phyloP scores from a whole-genome alignment of 805 yeast species.

The Teunomyces lycoperdinae region DNA sequence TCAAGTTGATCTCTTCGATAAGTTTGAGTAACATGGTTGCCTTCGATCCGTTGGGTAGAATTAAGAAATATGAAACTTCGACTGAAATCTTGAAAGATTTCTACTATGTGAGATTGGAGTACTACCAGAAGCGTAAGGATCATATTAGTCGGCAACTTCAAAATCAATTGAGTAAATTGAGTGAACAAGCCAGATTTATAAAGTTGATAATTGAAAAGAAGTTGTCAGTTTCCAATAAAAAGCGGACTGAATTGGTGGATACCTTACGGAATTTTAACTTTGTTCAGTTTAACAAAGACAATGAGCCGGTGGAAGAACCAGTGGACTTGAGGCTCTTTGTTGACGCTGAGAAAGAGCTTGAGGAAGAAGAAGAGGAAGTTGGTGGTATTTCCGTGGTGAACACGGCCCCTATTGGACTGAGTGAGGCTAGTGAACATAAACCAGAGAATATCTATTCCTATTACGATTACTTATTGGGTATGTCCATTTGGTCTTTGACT shows the following conservation, averaged over 20 bases:
- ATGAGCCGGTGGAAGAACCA: conserved; percentile 54
- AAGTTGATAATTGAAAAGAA: conserved; percentile 81
- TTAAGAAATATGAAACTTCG: conserved; percentile 74
- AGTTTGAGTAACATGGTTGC: conserved; percentile 90
- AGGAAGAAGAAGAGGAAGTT: conserved; percentile 43
- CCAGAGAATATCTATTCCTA: conserved; percentile 59
- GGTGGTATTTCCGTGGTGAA: conserved; percentile 27
- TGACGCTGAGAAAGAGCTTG: conserved; percentile 27
- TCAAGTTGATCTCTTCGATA: conserved; percentile 69
- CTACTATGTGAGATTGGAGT: conserved; percentile 82
- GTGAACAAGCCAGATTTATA: conserved; percentile 86
- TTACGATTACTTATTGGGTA: conserved; percentile 84
- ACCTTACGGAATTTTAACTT: conserved; percentile 65
- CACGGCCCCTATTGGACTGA: conserved; percentile 21
- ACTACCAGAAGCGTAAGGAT: conserved; percentile 89
- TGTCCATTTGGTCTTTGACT: conserved; percentile 93
- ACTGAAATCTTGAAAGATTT: conserved; percentile 81
- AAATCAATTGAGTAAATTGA: conserved; percentile 69
- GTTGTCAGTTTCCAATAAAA: conserved; percentile 70
- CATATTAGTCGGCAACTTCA: conserved; percentile 64
- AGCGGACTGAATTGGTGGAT: conserved; percentile 59
- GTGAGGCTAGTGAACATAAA: conserved; percentile 37
- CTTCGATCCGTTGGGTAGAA: conserved; percentile 85
- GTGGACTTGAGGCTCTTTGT: conserved; percentile 19
- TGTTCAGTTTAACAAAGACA: conserved; percentile 72